Percentiles rank a stretch among this genome's conserved stretches.
Conservation (phyloP, 305 asterid species). For the Fraxinus greggii region DNA sequence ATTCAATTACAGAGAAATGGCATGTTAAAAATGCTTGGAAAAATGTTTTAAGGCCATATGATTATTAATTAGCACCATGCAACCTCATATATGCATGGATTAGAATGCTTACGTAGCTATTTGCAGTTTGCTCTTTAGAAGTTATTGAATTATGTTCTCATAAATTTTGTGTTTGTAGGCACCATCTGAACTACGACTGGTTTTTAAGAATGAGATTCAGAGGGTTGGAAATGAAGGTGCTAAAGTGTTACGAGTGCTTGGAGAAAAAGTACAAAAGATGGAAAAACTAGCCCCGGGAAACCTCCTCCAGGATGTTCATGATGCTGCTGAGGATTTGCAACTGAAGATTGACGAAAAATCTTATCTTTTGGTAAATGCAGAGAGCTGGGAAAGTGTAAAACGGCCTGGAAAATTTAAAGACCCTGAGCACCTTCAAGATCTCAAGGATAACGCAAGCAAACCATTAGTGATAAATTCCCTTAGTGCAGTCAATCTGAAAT, state of each 20-base stretch:
- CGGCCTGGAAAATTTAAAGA: constrained; percentile 51
- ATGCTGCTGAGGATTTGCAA: constrained; percentile 84
- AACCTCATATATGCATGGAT: not conserved
- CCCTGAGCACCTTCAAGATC: constrained; percentile 58
- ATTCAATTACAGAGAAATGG: not conserved
- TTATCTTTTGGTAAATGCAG: constrained; percentile 73
- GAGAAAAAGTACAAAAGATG: constrained; percentile 87
- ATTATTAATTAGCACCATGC: not conserved
- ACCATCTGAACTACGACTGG: constrained; percentile 68
- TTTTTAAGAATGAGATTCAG: constrained; percentile 65
- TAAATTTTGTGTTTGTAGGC: constrained; percentile 48
- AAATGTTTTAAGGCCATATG: not conserved
- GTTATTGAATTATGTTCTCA: not conserved
- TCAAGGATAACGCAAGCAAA: constrained; percentile 56
- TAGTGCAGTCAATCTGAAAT: constrained; percentile 46
- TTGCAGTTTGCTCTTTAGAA: not conserved
- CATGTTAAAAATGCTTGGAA: not conserved
- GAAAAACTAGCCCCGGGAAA: constrained; percentile 63
- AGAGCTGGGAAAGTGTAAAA: constrained; percentile 64
- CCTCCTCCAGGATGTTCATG: constrained; percentile 66
- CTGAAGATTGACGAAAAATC: constrained; percentile 77
- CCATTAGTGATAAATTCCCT: constrained; percentile 50
- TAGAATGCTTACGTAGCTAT: not conserved
- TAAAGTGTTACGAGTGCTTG: constrained; percentile 59
- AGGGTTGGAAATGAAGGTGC: constrained; percentile 83